Conservation (phyloP, 2,329 filamentous ascomycete genomes). For the Claviceps citrina region DNA sequence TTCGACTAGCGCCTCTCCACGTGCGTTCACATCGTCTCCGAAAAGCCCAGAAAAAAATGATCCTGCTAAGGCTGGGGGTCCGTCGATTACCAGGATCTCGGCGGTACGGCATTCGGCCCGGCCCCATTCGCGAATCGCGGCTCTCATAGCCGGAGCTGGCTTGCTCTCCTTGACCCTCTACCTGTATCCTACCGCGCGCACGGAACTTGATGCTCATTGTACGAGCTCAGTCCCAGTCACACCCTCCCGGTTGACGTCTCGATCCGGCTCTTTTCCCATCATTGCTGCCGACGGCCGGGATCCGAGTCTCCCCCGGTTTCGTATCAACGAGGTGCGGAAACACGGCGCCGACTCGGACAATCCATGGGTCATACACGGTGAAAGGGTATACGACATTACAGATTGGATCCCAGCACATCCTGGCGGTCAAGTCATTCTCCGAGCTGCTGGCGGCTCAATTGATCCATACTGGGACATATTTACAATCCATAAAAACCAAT, state of each 20-base stretch:
- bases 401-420: slow-evolving; percentile 52
- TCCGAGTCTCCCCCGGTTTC: slow-evolving; percentile 31
- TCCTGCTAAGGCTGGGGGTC: too few relatives aligned
- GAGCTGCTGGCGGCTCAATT: slow-evolving; percentile 47
- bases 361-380: slow-evolving; percentile 49
- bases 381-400: slow-evolving; percentile 56
- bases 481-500: slow-evolving; percentile 48
- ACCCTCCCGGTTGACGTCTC: neutral
- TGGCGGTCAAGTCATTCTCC: slow-evolving; percentile 51
- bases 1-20: neutral
- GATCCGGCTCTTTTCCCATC: slow-evolving; percentile 1
- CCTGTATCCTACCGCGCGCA: slow-evolving; percentile 1
- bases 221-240: slow-evolving; percentile 1
- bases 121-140: slow-evolving; percentile 6
- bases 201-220: slow-evolving; percentile 6
- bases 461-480: slow-evolving; percentile 60
- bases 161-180: slow-evolving; percentile 4
- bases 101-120: slow-evolving; percentile 5
- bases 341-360: slow-evolving; percentile 35
- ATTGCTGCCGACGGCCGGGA: slow-evolving; percentile 17
- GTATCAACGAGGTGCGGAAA: slow-evolving; percentile 34
- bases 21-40: slow-evolving; percentile 1
- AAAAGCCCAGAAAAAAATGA: neutral
- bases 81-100: slow-evolving; percentile 1
- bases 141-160: slow-evolving; percentile 4